These are phyloP conservation scores for Wickerhamiella azyma DNA, from an alignment of 805 yeast species.

Conservation along the genomic window DNA sequence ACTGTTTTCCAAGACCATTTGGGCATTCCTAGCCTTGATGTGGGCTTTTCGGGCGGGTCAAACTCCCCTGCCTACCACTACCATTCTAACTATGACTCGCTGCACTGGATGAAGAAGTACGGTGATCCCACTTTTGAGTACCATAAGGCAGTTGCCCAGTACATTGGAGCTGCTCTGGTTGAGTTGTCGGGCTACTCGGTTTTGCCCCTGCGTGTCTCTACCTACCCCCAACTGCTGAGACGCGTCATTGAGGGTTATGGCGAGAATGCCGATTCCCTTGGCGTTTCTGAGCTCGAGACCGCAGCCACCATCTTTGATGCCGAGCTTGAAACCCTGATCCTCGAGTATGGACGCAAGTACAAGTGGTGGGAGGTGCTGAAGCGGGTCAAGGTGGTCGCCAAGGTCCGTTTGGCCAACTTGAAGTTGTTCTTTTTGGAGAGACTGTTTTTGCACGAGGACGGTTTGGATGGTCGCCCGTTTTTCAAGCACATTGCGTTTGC, in stretches of 20 bases:
- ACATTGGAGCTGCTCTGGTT: constrained; percentile 37
- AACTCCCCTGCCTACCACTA: constrained; percentile 55
- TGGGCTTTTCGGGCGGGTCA: constrained; percentile 36
- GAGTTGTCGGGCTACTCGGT: constrained; percentile 38
- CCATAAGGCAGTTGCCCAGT: constrained; percentile 45
- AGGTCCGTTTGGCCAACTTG: constrained; percentile 26
- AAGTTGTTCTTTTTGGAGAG: constrained; percentile 34
- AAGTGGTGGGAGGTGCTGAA: constrained; percentile 43
- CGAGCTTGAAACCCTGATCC: constrained; percentile 35
- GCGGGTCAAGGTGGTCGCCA: constrained; percentile 17
- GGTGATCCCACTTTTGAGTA: constrained; percentile 50
- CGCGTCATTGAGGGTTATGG: constrained; percentile 26
- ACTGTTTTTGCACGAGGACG: constrained; percentile 33
- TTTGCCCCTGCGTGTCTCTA: constrained; percentile 29
- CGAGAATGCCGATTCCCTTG: constrained; percentile 13
- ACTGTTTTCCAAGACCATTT: constrained; percentile 32
- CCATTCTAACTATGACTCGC: constrained; percentile 64
- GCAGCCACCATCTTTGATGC: constrained; percentile 35
- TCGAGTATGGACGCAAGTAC: constrained; percentile 44
- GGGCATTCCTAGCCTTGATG: constrained; percentile 36
- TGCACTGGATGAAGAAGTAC: constrained; percentile 49
- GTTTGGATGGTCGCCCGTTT: constrained; percentile 41
- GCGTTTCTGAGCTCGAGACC: constrained; percentile 17
- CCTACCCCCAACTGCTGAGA: constrained; percentile 30
- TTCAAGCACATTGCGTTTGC: constrained; percentile 47